Base-by-base conservation (phyloP, 345 rosid genomes). In the Sisymbrium altissimum region DNA sequence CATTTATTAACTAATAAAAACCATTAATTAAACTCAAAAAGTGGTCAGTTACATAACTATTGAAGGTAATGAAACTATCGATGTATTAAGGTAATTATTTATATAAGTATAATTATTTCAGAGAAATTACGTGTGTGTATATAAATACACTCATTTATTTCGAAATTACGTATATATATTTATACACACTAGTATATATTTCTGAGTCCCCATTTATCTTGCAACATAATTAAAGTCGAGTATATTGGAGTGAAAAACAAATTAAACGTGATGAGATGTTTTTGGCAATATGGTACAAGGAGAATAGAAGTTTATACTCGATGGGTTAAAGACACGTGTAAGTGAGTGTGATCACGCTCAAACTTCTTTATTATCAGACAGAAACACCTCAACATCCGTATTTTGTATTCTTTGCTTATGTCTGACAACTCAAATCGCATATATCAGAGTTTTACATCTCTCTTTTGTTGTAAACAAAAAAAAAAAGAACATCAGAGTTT, bases 321-420 rank as follows among this genome's bases (percentile, higher is more conserved):
- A 30, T 72, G 66, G 58, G 39, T 44, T 32, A 6, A 14, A 21
- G 11, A 46, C 66, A 74, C 78, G 67, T 57, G 64, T 64, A n/a
- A 33, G 56, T 11, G 40, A 64, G 49, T 30, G 62, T 29, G 43
- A n/a, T 40, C 61, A 67, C 36, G 67, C 36, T 33, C 36, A 59
- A 30, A 74, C 38, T 32, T 67, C 68, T 58, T 19, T 39, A 18
- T 59, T 27, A 21, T 30, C 38, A 32, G 68, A 49, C 56, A 75
- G 25, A 66, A 36, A 57, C 61, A 62, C 48, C 66, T 49, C 21
- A 33, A 29, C 50, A 71, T 29, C 32, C 70, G 6, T 25, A 43
- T 33, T n/a, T 13, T 57, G 33, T 45, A 38, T 56, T 56, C 48
- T 65, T 36, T 36, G 59, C 71, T 55, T 13, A 43, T 65, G 53